Base-by-base conservation (phyloP, 2,329 filamentous ascomycete genomes). In the Penicillium sp. region DNA sequence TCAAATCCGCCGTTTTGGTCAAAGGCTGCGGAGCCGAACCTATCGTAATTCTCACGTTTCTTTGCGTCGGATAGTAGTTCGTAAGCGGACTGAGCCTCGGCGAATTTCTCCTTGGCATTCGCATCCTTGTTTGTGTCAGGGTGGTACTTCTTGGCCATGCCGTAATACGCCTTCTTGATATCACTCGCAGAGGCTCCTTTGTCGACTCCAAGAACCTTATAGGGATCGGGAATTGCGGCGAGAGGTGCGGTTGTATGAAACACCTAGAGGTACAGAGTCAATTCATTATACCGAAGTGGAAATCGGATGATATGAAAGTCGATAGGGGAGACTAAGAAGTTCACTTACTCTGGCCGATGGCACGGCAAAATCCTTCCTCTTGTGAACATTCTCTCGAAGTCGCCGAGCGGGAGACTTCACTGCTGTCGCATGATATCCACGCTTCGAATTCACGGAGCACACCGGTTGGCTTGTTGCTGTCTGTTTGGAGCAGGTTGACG, bases 121-220 rank as follows among this genome's bases (percentile, higher is more conserved):
- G 88, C 70, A 59, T 97, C 93, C 69, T 97, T 97, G 77, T 97
- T 98, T 33, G 93, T 97, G 67, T 98, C 93, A 7, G 93, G 93
- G 63, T 98, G 93, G 67, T 83, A 98, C 66, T 97, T 98, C 72
- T 98, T 98, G 18, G 93, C 93, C 50, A 97, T 77, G 43, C 90
- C 88, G 67, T 98, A 98, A 75, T 98, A 98, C 3, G 93, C 90
- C 70, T 96, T 97, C 69, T 98, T 98, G 67, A 98, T 97, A 33
- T 97, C 91, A 50, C 82, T 76, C 3, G 89, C 75, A 1, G 88
- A 84, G n/a, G 93, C 88, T 53, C 72, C 79, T 68, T 91, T 95
- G 62, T 76, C 76, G 28, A 98, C 88, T 11, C 93, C 93, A 27
- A 98, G 83, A 4, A 87, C 80, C 56, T 83, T 81, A 70, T 98